These are phyloP conservation scores for Geoglossum cookeanum DNA, from an alignment of 2,329 filamentous ascomycete species.

Conservation along the genomic window DNA sequence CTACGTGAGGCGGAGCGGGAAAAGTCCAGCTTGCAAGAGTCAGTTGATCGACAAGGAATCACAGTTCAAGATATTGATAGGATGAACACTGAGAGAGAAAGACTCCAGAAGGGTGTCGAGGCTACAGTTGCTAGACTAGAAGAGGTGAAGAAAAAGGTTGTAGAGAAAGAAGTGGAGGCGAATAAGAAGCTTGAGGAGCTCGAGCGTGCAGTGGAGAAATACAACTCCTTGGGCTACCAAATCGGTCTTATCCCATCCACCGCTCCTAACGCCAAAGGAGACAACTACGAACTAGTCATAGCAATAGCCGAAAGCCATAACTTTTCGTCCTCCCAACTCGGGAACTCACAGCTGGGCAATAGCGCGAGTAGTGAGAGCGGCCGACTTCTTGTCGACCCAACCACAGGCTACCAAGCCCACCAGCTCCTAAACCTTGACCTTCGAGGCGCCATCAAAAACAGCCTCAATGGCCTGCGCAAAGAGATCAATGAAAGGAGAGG, in stretches of 20 bases:
- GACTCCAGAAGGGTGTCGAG: conserved; percentile 77
- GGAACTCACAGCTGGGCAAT: conserved; percentile 29
- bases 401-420: conserved; percentile 74
- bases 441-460: conserved; percentile 60
- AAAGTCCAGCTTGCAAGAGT: conserved; percentile 56
- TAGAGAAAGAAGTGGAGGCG: conserved; percentile 77
- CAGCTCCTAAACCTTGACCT: conserved; percentile 82
- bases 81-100: conserved; percentile 89
- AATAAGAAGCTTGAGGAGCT: conserved; percentile 74
- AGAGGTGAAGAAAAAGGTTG: conserved; percentile 63
- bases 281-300: conserved; percentile 68
- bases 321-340: conserved; percentile 45
- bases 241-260: conserved; percentile 75
- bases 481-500: conserved; percentile 82
- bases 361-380: conserved; percentile 42
- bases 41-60: conserved; percentile 83
- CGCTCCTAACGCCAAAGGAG: conserved; percentile 67
- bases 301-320: conserved; percentile 57
- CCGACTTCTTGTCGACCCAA: conserved; percentile 61
- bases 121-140: conserved; percentile 57
- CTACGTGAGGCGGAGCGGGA: conserved; percentile 68
- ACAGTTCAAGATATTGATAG: conserved; percentile 97
- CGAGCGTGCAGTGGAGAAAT: conserved; percentile 74
- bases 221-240: conserved; percentile 88
- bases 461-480: conserved; percentile 60